Evolutionary conservation across 805 yeast species (phyloP).

Genomic region (Yarrowia sp.): DNA sequence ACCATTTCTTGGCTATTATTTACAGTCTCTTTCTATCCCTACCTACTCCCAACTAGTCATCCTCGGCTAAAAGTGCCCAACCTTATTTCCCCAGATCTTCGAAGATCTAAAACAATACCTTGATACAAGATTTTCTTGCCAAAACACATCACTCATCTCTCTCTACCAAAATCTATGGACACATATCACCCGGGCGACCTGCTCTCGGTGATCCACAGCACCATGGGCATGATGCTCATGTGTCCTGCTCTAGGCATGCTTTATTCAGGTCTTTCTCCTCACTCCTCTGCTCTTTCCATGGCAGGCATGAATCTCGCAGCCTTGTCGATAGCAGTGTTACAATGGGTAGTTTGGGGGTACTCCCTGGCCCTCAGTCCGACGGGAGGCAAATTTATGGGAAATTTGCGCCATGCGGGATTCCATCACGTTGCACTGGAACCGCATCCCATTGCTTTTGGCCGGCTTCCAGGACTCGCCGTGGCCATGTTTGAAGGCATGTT

Average conservation of each 20-base stretch:
- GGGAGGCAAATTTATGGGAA: constrained; percentile 51
- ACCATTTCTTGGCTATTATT: too few species aligned
- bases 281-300: constrained; percentile 62
- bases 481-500: constrained; percentile 65
- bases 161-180: constrained; percentile 7
- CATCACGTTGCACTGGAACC: constrained; percentile 47
- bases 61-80: neutral
- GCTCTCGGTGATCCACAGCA: constrained; percentile 20
- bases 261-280: constrained; percentile 64
- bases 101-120: neutral
- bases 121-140: too few species aligned
- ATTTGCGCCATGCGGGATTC: constrained; percentile 50
- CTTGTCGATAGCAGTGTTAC: constrained; percentile 55
- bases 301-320: constrained; percentile 64
- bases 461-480: constrained; percentile 45
- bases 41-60: too few species aligned
- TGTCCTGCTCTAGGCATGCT: constrained; percentile 44
- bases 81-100: neutral
- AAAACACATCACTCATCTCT: too few species aligned
- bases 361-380: constrained; percentile 50
- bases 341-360: constrained; percentile 69
- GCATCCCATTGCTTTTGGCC: constrained; percentile 38
- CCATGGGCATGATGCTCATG: constrained; percentile 22
- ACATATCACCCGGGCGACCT: constrained; percentile 21
- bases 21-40: too few species aligned